Conservation (phyloP, 2,329 filamentous ascomycete genomes). For the Aspergillus quadrilineatus region DNA sequence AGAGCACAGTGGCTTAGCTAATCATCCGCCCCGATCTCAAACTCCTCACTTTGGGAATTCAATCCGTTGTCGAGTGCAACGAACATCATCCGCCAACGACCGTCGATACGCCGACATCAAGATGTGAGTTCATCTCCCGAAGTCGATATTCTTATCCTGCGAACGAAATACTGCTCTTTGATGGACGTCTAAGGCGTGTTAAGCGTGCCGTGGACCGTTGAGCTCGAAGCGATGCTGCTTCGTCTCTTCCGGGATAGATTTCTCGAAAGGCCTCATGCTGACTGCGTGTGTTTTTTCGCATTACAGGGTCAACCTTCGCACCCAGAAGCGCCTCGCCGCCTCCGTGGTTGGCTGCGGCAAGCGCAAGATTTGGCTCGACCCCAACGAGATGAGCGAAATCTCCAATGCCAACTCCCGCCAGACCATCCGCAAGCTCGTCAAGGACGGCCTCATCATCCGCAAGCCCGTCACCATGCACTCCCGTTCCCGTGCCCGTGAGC, state of each 20-base stretch:
- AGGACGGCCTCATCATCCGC: constrained; percentile 99
- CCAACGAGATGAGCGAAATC: constrained; percentile 99
- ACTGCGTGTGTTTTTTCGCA: constrained; percentile 32
- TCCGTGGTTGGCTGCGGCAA: constrained; percentile 98
- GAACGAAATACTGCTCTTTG: constrained; percentile 22
- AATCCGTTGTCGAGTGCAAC: constrained; percentile 39
- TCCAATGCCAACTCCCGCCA: constrained; percentile 99
- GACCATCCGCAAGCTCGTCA: constrained; percentile 98
- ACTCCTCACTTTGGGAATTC: constrained; percentile 42
- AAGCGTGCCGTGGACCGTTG: constrained; percentile 8
- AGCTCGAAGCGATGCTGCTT: constrained; percentile 9
- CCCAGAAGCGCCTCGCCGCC: constrained; percentile 99
- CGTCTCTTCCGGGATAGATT: constrained; percentile 4
- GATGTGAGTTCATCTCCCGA: constrained; percentile 43
- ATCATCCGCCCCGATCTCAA: constrained; percentile 39
- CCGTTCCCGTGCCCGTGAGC: constrained; percentile 88
- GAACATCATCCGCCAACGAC: constrained; percentile 48
- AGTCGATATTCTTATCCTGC: constrained; percentile 16
- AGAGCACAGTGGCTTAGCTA: constrained; percentile 41
- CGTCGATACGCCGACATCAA: constrained; percentile 48
- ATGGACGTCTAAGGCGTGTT: constrained; percentile 19
- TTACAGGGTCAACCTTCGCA: constrained; percentile 96
- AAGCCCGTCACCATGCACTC: constrained; percentile 99
- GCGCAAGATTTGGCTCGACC: constrained; percentile 99
- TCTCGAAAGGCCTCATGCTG: constrained; percentile 29